A percentile compares a stretch with the other conserved stretches of the same genome.
These are phyloP conservation scores for Botrytis tulipae DNA, from an alignment of 2,329 filamentous ascomycete species.

Conservation along the genomic window DNA sequence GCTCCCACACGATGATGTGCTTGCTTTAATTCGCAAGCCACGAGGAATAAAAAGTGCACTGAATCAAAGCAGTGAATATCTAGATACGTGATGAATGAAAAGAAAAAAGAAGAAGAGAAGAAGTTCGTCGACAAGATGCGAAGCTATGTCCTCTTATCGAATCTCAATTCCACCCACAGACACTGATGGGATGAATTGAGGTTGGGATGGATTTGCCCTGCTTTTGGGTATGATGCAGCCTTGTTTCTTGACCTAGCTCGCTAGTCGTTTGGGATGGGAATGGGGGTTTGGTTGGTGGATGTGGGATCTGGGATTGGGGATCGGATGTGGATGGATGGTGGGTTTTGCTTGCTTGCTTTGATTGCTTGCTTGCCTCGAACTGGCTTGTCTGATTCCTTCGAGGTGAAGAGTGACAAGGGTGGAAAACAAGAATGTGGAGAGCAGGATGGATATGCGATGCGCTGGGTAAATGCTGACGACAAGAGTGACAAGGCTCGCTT, in stretches of 20 bases:
- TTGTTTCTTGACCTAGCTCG: neutral
- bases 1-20: neutral
- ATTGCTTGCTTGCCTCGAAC: neutral
- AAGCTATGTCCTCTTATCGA: conserved; percentile 9
- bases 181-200: neutral
- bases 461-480: conserved; percentile 15
- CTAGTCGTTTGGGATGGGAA: neutral
- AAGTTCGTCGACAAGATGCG: neutral
- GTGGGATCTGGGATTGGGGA: neutral
- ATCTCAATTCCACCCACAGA: neutral
- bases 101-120: neutral
- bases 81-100: neutral
- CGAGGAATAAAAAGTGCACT: neutral
- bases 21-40: neutral
- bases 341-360: neutral
- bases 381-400: neutral
- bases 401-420: neutral
- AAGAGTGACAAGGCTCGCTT: conserved; percentile 13
- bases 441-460: neutral
- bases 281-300: conserved; percentile 3
- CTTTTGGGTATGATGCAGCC: conserved; percentile 11
- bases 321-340: neutral
- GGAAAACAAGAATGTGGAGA: conserved; percentile 10
- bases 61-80: neutral
- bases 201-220: conserved; percentile 14